phyloP scores from a whole-genome alignment of 352 stramenopile genomes.

The Thraustochytrium sp. region DNA sequence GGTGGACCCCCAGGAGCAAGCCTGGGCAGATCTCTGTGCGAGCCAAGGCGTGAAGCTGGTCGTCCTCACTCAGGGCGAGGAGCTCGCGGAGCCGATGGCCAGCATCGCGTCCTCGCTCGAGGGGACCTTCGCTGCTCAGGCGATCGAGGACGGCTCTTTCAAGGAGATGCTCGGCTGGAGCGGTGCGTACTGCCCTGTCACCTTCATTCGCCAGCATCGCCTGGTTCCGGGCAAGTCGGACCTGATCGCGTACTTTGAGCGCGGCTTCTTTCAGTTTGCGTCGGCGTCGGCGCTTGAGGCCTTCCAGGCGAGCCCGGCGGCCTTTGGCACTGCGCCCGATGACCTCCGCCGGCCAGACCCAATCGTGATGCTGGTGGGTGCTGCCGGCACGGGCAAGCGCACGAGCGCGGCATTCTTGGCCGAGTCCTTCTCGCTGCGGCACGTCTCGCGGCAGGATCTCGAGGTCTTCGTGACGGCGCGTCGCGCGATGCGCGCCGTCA shows the following conservation, averaged over 20 bases:
- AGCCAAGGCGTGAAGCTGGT: not conserved
- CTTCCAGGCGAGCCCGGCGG: not conserved
- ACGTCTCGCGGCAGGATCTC: not conserved
- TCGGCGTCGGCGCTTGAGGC: not conserved
- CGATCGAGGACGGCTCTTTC: not conserved
- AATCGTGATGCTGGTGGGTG: not conserved
- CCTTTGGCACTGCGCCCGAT: not conserved
- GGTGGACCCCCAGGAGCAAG: not conserved
- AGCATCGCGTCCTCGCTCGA: not conserved
- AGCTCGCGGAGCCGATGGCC: not conserved
- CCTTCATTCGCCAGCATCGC: not conserved
- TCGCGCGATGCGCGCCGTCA: not conserved
- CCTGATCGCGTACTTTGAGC: not conserved
- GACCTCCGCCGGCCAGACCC: not conserved
- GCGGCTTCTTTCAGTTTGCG: not conserved
- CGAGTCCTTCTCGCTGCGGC: not conserved
- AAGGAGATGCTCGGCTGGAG: not conserved
- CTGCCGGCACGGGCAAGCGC: not conserved
- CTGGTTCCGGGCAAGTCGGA: not conserved
- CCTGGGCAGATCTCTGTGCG: not conserved
- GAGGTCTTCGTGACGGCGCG: not conserved
- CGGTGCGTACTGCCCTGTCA: not conserved
- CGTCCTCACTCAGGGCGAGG: no score
- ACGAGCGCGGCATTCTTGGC: not conserved
- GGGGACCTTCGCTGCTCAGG: not conserved